Evolutionary conservation across 1,139 yeast genomes (phyloP), one percentile per base, ranked within the genome.

Genomic region (Candida tropicalis): DNA sequence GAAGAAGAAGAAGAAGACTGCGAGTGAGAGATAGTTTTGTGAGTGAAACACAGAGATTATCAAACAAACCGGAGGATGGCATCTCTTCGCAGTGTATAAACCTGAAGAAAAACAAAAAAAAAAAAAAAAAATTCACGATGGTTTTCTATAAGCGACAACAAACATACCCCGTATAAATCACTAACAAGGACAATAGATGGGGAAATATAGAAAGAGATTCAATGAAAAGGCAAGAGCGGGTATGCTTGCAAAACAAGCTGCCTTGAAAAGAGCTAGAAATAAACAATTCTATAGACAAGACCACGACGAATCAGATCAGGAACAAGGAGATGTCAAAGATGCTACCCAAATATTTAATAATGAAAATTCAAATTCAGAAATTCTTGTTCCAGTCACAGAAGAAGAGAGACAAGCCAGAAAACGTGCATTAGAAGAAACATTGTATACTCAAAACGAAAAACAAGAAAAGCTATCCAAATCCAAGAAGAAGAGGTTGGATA

Each of bases 171-270:
- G n/a, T 13, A 11, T n/a, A 12, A 28, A 22, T 26, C 12, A 13
- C 15, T 10, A 11, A 26, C 34, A 32, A 16, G 33, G 12, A 20
- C 26, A 15, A 29, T n/a, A 13, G 13, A 87, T 88, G 96, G 96
- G 93, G 46, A 86, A 84, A 52, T 87, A 86, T 62, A 77, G 95
- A 55, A 79, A 80, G 62, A 66, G 96, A 49, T 86, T 84, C 69
- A 88, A 88, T 62, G 96, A 85, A 62, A 87, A 86, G 70, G 96
- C 95, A 45, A 79, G 95, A 29, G 59, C 89, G 3, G 96, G 96
- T 25, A 85, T 85, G 79, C 82, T 88, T 57, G 84, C 91, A 31
- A 87, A 85, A 70, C 87, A 85, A 59, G 82, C 85, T 28, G 82
- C 84, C 38, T 69, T 88, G 54, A 84, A 82, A 52, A 67, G 68